phyloP scores from a whole-genome alignment of 345 rosid species.

The Luvunga scandens region DNA sequence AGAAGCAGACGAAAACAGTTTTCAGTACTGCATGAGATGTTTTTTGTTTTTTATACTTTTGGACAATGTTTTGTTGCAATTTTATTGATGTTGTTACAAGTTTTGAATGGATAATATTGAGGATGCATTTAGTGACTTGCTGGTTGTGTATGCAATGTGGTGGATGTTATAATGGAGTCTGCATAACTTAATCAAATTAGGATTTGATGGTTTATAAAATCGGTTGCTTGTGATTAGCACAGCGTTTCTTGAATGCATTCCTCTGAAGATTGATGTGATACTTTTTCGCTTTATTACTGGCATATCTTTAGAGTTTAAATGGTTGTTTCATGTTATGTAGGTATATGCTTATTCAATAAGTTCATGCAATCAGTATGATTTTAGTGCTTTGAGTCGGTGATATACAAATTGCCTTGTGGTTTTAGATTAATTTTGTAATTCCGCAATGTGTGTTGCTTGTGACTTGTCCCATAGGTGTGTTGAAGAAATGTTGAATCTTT shows the following conservation, averaged over 20 bases:
- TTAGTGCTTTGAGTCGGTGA: too few relatives aligned
- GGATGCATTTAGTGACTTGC: background rate
- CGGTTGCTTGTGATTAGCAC: background rate
- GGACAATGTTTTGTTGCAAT: background rate
- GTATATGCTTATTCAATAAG: too few relatives aligned
- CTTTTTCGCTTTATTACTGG: too few relatives aligned
- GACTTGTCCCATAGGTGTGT: too few relatives aligned
- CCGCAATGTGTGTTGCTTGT: too few relatives aligned
- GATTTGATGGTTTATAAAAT: background rate
- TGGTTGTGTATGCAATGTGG: background rate
- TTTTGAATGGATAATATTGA: constrained; percentile 8
- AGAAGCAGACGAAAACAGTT: background rate
- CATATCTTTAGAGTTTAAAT: too few relatives aligned
- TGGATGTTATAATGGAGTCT: background rate
- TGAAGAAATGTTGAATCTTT: too few relatives aligned
- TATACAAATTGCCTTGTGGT: too few relatives aligned
- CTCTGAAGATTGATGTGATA: too few relatives aligned
- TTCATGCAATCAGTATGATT: too few relatives aligned
- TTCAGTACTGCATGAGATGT: background rate
- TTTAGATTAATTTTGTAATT: too few relatives aligned
- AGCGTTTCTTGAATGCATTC: background rate
- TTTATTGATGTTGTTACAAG: background rate
- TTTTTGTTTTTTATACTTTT: background rate
- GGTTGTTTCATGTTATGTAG: too few relatives aligned
- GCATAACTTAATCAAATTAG: background rate